phyloP scores from a whole-genome alignment of 805 yeast species.

The Lipomyces japonicus region DNA sequence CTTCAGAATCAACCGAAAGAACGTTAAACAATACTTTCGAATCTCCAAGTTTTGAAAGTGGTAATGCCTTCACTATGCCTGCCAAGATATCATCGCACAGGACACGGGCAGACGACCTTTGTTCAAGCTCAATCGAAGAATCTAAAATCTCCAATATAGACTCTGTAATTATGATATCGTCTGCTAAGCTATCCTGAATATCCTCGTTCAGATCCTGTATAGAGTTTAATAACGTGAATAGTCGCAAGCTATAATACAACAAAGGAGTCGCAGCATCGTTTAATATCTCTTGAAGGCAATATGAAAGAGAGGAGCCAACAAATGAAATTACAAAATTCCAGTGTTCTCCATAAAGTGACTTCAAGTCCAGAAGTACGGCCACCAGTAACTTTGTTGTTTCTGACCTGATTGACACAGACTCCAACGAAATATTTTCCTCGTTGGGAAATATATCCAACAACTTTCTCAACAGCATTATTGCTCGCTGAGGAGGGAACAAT shows the following conservation, averaged over 20 bases:
- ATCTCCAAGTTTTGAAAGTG: conserved; percentile 10
- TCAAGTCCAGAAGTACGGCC: conserved; percentile 27
- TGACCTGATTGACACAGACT: conserved; percentile 20
- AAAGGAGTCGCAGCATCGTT: conserved; percentile 14
- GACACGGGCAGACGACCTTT: conserved; percentile 11
- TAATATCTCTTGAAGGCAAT: conserved; percentile 5
- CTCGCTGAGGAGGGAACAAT: conserved; percentile 61
- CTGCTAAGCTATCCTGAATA: conserved; percentile 39
- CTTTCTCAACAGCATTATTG: conserved; percentile 56
- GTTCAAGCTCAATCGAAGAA: conserved; percentile 5
- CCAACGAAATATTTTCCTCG: conserved; percentile 57
- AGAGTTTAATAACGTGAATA: conserved; percentile 39
- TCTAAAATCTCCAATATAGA: conserved; percentile 4
- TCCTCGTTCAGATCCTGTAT: conserved; percentile 27
- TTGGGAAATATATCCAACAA: conserved; percentile 54
- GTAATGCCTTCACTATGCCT: conserved; percentile 15
- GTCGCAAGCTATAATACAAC: conserved; percentile 44
- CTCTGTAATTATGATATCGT: conserved; percentile 24
- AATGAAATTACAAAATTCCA: conserved; percentile 7
- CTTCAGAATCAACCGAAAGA: conserved; percentile 19
- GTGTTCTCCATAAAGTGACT: conserved; percentile 30
- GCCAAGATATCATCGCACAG: conserved; percentile 19
- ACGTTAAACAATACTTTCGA: conserved; percentile 14
- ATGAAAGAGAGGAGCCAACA: conserved; percentile 2
- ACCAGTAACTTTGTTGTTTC: conserved; percentile 35